A percentile compares a stretch with the other conserved stretches of the same genome.
Conservation (phyloP, 2,329 filamentous ascomycete species). For the Thielaviopsis populi region DNA sequence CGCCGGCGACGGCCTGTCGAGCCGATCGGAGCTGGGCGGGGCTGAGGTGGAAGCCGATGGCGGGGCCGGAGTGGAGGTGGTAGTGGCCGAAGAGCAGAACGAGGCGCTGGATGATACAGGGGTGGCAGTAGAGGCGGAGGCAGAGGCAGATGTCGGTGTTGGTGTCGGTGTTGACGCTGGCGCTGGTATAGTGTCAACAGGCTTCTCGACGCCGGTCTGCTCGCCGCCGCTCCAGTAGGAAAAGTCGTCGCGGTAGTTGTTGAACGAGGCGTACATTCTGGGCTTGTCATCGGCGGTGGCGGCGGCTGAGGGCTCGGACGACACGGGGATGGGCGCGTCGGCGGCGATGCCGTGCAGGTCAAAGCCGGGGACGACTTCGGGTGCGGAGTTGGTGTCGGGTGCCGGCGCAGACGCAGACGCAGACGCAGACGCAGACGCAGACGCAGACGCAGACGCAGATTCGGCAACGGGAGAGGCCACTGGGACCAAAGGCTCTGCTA, state of each 20-base stretch:
- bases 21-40: no score
- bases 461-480: no score
- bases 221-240: background rate
- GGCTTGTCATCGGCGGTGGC: background rate
- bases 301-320: background rate
- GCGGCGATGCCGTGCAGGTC: background rate
- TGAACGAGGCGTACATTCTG: conserved; percentile 12
- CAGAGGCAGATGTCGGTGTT: no score
- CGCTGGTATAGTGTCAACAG: background rate
- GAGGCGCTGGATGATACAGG: no score
- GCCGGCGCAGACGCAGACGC: background rate
- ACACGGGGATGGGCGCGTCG: conserved; percentile 2
- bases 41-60: no score
- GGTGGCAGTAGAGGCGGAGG: background rate
- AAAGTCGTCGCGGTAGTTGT: conserved; percentile 14
- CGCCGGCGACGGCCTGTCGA: no score
- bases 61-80: no score
- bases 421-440: background rate
- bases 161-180: background rate
- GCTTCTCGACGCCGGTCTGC: conserved; percentile 5
- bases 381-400: background rate
- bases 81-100: no score
- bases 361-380: background rate
- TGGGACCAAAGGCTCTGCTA: no score
- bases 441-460: no score